A percentile compares a stretch with the other conserved stretches of the same genome.
Evolutionary conservation across 768 basidiomycete species (phyloP).

Genomic region (Lactifluus subvellereus): DNA sequence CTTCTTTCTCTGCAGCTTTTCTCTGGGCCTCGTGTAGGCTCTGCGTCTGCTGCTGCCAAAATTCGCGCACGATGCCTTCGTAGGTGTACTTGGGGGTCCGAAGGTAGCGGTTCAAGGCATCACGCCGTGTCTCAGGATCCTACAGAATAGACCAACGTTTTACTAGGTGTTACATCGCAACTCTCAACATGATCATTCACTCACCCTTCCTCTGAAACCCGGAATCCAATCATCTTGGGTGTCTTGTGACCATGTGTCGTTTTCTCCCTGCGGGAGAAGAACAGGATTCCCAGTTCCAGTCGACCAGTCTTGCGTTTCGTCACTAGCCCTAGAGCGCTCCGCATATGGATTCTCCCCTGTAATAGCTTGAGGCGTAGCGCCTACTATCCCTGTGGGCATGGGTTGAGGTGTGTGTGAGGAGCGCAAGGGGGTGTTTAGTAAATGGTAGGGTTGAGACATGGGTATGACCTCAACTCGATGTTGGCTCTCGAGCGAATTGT

Average conservation of each 20-base stretch:
- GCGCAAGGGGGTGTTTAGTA: neutral
- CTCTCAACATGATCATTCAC: neutral
- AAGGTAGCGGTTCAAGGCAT: conserved; percentile 9
- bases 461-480: neutral
- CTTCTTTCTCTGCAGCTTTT: conserved; percentile 8
- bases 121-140: conserved; percentile 14
- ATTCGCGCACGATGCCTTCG: conserved; percentile 11
- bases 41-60: conserved; percentile 13
- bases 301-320: conserved; percentile 1
- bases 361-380: neutral
- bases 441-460: conserved; percentile 13
- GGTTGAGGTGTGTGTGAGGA: conserved; percentile 4
- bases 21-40: conserved; percentile 4
- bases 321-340: neutral
- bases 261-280: neutral
- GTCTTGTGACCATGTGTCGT: conserved; percentile 7
- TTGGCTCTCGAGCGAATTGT: neutral
- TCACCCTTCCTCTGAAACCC: conserved; percentile 15
- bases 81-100: conserved; percentile 14
- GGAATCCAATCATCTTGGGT: conserved; percentile 14
- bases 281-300: neutral
- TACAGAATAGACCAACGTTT: neutral
- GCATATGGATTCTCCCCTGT: neutral
- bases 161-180: neutral
- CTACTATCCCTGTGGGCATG: neutral